Evolutionary conservation across 345 rosid species (phyloP), one percentile per base, ranked within the genome.

Genomic region (Microthlaspi erraticum): DNA sequence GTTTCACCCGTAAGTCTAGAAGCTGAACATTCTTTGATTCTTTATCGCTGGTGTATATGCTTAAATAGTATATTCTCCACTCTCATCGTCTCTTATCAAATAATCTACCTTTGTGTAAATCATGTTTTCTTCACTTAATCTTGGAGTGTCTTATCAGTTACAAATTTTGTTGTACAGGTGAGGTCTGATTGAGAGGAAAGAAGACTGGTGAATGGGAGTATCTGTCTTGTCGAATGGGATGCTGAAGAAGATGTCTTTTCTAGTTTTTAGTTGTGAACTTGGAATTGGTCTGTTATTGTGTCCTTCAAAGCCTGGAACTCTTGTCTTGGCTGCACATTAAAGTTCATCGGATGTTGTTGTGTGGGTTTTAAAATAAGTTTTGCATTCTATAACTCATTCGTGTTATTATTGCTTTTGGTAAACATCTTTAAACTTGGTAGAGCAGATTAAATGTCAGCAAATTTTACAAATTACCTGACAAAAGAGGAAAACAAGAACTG

Each of bases 1-100:
- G 43, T 71, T 38, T 69, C 85, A 52, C 79, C 89, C 3, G 96
- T 87, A 85, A 90, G 95, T 84, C 48, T 19, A 60, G 2, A 50
- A 41, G 12, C 55, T 31, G 37, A 57, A 33, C 5, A 20, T 56
- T 26, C 29, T 26, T 26, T 26, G 29, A 26, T 26, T 3, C 2
- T 26, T 3, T 2, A 26, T 26, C 4, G 3, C 2, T 26, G 29
- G 29, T 26, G 29, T 26, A 26, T 38, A 26, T 38, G 2, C n/a
- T 38, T 17, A 70, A 19, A 52, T 13, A 32, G 37, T n/a, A n/a
- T n/a, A n/a, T n/a, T n/a, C n/a, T n/a, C 61, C 50, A 41, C 32
- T 45, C 59, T 31, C 38, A n/a, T 59, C 1, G 26, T 23, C 3
- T 23, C 26, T 23, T 26, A 26, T 26, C 29, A 26, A n/a, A 6